Base-by-base conservation (phyloP, 768 basidiomycete species). In the Lactarius akahatsu region DNA sequence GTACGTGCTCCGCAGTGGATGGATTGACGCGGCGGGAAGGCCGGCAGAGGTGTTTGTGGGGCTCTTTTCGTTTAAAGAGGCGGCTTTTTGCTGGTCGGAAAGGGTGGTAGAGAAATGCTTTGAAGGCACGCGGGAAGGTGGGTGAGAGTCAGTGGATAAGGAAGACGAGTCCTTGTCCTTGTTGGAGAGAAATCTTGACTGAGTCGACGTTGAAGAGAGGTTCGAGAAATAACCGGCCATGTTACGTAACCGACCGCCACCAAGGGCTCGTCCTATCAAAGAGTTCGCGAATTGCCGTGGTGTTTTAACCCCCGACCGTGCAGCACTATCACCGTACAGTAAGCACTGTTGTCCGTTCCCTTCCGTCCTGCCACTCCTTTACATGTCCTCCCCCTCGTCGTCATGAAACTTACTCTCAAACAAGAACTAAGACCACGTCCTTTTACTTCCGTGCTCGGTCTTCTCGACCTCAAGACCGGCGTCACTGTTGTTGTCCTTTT, bases 381-480 rank as follows among this genome's bases (percentile, higher is more conserved):
- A 15, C 43, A 45, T 45, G 43, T 45, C 43, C 43, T 9, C 43
- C 0, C 2, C 18, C 41, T 38, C 38, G 15, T 40, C 10, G n/a
- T 47, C 69, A 91, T 91, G 91, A 91, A 86, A 80, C 86, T 92
- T 73, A 91, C 83, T 74, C 84, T 92, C 73, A 88, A 88, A 74
- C 89, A 86, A 74, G 85, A 91, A 86, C 92, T 90, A 86, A 83
- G 90, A 76, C 84, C 91, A 68, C 86, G 90, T 85, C 91, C 92
- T 40, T 79, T 94, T 61, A 80, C 85, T 62, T 92, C 92, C 2
- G 96, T 96, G 77, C 80, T 94, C 56, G 92, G 92, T 61, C 75
- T 94, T 58, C 83, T 96, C 69, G 96, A 98, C 80, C 85, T 98
- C 76, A 98, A 98, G 80, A 92, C 92, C 0, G 96, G 94, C 58